phyloP scores from a whole-genome alignment of 164 flowering plant species.

The Pachysandra terminalis region DNA sequence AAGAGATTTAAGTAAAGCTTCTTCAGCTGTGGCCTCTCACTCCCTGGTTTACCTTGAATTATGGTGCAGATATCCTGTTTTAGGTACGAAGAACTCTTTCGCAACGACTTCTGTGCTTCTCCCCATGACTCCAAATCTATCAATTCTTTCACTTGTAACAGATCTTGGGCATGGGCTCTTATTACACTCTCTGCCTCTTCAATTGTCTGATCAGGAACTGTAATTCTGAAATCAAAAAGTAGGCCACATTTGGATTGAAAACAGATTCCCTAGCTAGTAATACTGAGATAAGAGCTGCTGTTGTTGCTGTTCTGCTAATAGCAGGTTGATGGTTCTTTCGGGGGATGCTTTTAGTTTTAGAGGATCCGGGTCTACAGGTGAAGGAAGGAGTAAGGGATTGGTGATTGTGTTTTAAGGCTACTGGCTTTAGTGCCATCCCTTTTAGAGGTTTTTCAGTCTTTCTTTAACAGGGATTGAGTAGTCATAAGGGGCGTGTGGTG shows the following conservation, averaged over 20 bases:
- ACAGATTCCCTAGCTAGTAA: conserved; percentile 20
- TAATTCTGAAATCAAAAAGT: conserved; percentile 43
- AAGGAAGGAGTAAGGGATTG: neutral
- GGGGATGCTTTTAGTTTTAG: conserved; percentile 3
- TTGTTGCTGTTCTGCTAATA: conserved; percentile 9
- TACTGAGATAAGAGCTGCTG: conserved; percentile 14
- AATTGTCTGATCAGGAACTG: conserved; percentile 55
- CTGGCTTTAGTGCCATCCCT: conserved; percentile 5
- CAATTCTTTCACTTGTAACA: conserved; percentile 40
- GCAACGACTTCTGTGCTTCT: conserved; percentile 53
- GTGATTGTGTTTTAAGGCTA: conserved; percentile 2
- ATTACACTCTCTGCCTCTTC: conserved; percentile 57
- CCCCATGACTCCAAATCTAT: conserved; percentile 51
- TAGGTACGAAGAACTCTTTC: conserved; percentile 44
- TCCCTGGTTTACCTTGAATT: conserved; percentile 61
- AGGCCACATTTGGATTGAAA: conserved; percentile 13
- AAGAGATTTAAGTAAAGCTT: conserved; percentile 60
- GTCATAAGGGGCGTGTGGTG: neutral
- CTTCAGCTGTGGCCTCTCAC: conserved; percentile 56
- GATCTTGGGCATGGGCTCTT: conserved; percentile 35
- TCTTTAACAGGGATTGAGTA: neutral
- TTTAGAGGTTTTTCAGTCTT: neutral
- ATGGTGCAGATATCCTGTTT: conserved; percentile 71
- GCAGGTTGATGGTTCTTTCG: conserved; percentile 1
- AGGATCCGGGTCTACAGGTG: neutral